Evolutionary conservation across 345 rosid species (phyloP).

Genomic region (Syzygium aromaticum): DNA sequence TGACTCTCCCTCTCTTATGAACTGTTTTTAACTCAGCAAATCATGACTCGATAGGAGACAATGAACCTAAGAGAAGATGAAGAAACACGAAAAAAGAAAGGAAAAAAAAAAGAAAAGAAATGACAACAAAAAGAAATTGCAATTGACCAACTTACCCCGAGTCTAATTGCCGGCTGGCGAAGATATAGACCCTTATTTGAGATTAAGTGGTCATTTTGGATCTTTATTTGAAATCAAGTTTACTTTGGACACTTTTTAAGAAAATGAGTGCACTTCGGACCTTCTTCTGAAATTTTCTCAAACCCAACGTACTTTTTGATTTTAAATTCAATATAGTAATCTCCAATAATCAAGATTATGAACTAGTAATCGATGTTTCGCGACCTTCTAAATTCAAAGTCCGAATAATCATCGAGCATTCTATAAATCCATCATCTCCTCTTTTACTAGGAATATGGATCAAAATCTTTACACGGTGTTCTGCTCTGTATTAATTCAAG

Average conservation of each 20-base stretch:
- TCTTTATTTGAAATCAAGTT: no score
- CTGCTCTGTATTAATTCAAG: not conserved
- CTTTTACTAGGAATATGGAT: not conserved
- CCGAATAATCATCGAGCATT: not conserved
- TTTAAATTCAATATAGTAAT: not conserved
- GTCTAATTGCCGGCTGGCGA: no score
- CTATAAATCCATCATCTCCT: not conserved
- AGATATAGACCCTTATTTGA: no score
- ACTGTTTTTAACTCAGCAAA: not conserved
- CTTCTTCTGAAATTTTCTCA: no score
- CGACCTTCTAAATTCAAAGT: not conserved
- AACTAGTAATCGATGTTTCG: not conserved
- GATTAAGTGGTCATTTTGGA: fast-evolving
- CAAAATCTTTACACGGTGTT: not conserved
- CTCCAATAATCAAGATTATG: not conserved
- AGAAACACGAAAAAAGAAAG: no score
- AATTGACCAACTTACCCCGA: no score
- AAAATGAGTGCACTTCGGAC: no score
- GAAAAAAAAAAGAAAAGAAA: no score
- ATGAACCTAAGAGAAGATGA: no score
- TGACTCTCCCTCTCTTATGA: not conserved
- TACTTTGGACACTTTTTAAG: no score
- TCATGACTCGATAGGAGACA: no score
- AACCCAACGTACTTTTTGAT: not conserved
- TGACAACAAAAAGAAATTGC: no score